Percentiles rank a stretch among this genome's conserved stretches.
These are phyloP conservation scores for Termitomyces sp. DNA, from an alignment of 768 basidiomycete species.

Conservation along the genomic window DNA sequence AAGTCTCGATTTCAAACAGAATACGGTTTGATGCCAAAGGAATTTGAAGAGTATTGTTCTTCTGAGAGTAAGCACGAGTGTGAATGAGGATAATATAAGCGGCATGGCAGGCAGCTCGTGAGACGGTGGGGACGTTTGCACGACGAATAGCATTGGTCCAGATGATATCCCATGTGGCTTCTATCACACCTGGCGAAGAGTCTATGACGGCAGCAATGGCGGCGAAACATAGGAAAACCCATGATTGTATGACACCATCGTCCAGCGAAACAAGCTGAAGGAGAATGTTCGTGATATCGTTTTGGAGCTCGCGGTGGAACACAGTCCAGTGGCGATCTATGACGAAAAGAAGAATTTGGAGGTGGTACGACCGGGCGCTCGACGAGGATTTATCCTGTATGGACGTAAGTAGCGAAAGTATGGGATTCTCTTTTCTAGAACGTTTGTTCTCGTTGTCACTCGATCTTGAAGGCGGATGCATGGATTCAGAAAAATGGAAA, in stretches of 20 bases:
- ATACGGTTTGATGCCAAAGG: slow-evolving; percentile 53
- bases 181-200: slow-evolving; percentile 3
- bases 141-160: slow-evolving; percentile 85
- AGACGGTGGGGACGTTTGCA: slow-evolving; percentile 60
- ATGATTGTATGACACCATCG: slow-evolving; percentile 68
- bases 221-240: slow-evolving; percentile 81
- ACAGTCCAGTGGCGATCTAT: slow-evolving; percentile 72
- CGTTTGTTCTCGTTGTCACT: slow-evolving; percentile 44
- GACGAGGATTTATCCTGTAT: slow-evolving; percentile 34
- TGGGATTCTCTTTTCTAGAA: slow-evolving; percentile 52
- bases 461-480: slow-evolving; percentile 27
- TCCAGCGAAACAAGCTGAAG: slow-evolving; percentile 61
- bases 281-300: slow-evolving; percentile 52
- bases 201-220: slow-evolving; percentile 58
- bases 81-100: slow-evolving; percentile 50
- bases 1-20: slow-evolving; percentile 69
- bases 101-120: slow-evolving; percentile 76
- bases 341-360: slow-evolving; percentile 85
- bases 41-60: slow-evolving; percentile 17
- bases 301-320: slow-evolving; percentile 57
- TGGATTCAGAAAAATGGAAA: slow-evolving; percentile 59
- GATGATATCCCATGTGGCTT: slow-evolving; percentile 65
- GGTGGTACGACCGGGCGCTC: slow-evolving; percentile 39
- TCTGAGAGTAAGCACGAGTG: slow-evolving; percentile 25
- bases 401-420: slow-evolving; percentile 49